Conservation (phyloP, 805 yeast genomes). For the Nakazawaea populi region DNA sequence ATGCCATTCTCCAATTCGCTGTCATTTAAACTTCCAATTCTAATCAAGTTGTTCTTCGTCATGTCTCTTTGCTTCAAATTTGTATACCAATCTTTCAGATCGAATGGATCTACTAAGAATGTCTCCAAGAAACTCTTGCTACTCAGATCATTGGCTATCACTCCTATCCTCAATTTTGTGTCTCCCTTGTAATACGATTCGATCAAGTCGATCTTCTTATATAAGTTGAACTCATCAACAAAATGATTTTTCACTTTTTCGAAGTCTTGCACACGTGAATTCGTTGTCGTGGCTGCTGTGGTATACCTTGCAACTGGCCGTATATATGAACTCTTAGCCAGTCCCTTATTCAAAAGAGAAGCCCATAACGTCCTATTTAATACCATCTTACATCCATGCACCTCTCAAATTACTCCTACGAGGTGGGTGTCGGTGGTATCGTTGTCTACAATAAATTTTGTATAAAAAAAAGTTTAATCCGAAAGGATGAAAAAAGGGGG, state of each 20-base stretch:
- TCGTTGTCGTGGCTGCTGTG: neutral
- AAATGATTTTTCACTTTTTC: slow-evolving; percentile 4
- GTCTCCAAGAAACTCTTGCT: slow-evolving; percentile 7
- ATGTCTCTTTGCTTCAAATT: slow-evolving; percentile 6
- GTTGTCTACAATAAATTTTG: too few relatives aligned
- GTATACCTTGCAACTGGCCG: neutral
- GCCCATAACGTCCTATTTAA: neutral
- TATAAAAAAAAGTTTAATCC: too few relatives aligned
- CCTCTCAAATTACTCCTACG: too few relatives aligned
- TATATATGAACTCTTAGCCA: neutral
- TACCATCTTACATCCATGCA: neutral
- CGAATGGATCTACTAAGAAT: slow-evolving; percentile 10
- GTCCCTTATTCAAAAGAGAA: neutral
- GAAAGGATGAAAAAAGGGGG: neutral
- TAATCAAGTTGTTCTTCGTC: slow-evolving; percentile 9
- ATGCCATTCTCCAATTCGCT: neutral
- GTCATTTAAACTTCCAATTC: neutral
- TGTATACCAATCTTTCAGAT: slow-evolving; percentile 8
- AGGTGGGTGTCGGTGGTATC: too few relatives aligned
- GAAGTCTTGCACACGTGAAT: neutral
- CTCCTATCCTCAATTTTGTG: slow-evolving; percentile 1
- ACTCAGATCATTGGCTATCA: slow-evolving; percentile 2
- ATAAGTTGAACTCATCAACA: slow-evolving; percentile 5
- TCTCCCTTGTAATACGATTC: neutral
- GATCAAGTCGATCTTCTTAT: slow-evolving; percentile 6